phyloP scores from a whole-genome alignment of 805 yeast genomes.

The Pichia deserticola region DNA sequence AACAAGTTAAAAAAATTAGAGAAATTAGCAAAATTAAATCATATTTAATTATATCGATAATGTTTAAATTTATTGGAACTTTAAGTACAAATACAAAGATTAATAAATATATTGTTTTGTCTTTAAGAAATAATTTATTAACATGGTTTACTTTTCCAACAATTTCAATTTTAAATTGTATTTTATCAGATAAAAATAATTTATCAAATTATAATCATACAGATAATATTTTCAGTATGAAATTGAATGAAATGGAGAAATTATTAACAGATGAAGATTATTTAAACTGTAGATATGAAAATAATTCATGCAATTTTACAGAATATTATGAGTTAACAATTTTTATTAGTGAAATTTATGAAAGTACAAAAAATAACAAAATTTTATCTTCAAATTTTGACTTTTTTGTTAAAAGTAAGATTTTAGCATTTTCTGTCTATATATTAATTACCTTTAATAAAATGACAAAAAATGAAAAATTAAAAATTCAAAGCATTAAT shows the following conservation, averaged over 20 bases:
- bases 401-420: background rate
- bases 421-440: background rate
- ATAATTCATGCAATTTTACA: background rate
- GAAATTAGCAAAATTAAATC: background rate
- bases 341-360: background rate
- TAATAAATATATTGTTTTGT: background rate
- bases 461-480: background rate
- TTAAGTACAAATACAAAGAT: background rate
- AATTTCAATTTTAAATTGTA: background rate
- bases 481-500: no score
- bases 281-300: background rate
- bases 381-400: background rate
- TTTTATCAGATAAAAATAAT: background rate
- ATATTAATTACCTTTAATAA: background rate
- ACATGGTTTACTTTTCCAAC: background rate
- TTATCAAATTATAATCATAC: no score
- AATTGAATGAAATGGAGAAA: background rate
- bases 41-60: background rate
- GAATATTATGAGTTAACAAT: background rate
- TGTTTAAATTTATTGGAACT: background rate
- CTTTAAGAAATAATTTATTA: background rate
- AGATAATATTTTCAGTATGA: background rate
- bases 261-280: background rate
- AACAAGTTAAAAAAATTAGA: constrained; percentile 7
- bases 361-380: background rate